Conservation (phyloP, 352 stramenopile species). For the Phytophthora pini region DNA sequence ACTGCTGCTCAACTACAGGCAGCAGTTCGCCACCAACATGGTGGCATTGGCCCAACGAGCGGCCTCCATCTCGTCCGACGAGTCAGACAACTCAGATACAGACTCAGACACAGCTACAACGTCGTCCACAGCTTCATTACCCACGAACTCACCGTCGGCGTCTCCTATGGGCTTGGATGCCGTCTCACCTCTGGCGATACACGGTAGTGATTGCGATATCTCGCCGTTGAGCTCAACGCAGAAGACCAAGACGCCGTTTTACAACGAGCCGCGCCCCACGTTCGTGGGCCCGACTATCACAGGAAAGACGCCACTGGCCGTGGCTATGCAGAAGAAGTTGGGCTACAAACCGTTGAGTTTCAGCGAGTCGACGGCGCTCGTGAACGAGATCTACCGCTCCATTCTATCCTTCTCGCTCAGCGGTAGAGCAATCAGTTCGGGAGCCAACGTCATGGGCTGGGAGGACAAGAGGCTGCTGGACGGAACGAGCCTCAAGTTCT, state of each 20-base stretch:
- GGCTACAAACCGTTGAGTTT: constrained; percentile 52
- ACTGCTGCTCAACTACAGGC: constrained; percentile 45
- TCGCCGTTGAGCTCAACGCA: constrained; percentile 29
- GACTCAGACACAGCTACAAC: constrained; percentile 40
- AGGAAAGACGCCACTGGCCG: constrained; percentile 32
- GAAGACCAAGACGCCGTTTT: constrained; percentile 41
- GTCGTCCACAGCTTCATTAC: constrained; percentile 19
- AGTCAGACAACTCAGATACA: constrained; percentile 30
- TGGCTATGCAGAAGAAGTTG: constrained; percentile 51
- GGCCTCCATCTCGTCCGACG: constrained; percentile 25
- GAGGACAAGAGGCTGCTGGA: constrained; percentile 69
- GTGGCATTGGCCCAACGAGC: constrained; percentile 25
- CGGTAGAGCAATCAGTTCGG: constrained; percentile 52
- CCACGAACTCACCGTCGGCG: constrained; percentile 19
- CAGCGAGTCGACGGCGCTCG: constrained; percentile 38
- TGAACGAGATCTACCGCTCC: constrained; percentile 54
- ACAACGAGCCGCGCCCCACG: constrained; percentile 41
- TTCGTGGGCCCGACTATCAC: constrained; percentile 32
- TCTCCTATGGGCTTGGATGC: constrained; percentile 14
- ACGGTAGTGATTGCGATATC: constrained; percentile 35
- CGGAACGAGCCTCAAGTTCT: constrained; percentile 65
- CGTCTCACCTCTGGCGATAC: constrained; percentile 18
- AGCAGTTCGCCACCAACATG: constrained; percentile 51
- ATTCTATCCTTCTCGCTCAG: constrained; percentile 66
- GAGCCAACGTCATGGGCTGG: constrained; percentile 67